Conservation (phyloP, 2,329 filamentous ascomycete species). For the Diplodia scrobiculata region DNA sequence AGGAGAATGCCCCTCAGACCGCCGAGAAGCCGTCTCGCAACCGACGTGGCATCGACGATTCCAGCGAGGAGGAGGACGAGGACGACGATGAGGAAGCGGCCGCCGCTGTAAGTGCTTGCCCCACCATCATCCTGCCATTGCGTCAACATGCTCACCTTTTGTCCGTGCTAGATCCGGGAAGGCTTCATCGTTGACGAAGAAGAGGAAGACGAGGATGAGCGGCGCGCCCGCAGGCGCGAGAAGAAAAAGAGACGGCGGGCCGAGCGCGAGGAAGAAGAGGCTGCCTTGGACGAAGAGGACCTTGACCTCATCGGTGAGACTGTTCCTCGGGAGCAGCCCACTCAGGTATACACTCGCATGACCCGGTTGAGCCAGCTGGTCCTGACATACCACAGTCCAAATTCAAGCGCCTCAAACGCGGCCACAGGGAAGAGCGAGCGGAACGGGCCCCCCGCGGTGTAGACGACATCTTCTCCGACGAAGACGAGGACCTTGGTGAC, state of each 20-base stretch:
- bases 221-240: slow-evolving; percentile 60
- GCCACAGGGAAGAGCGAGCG: slow-evolving; percentile 71
- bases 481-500: slow-evolving; percentile 72
- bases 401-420: slow-evolving; percentile 94
- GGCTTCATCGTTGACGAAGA: slow-evolving; percentile 97
- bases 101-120: slow-evolving; percentile 33
- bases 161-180: slow-evolving; percentile 69
- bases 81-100: slow-evolving; percentile 40
- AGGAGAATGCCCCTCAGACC: slow-evolving; percentile 29
- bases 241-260: slow-evolving; percentile 74
- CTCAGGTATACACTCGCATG: neutral
- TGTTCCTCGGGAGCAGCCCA: slow-evolving; percentile 15
- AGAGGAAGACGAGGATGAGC: slow-evolving; percentile 69
- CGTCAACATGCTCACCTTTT: slow-evolving; percentile 5
- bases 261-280: slow-evolving; percentile 81
- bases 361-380: neutral
- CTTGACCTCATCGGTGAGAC: slow-evolving; percentile 64
- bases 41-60: slow-evolving; percentile 43
- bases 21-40: slow-evolving; percentile 37
- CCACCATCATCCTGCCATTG: slow-evolving; percentile 25
- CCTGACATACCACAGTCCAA: slow-evolving; percentile 63
- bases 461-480: slow-evolving; percentile 92
- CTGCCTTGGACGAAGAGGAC: slow-evolving; percentile 88
- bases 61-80: slow-evolving; percentile 47
- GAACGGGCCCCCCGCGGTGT: slow-evolving; percentile 69